Conservation (phyloP, 2,329 filamentous ascomycete species). For the Phoma sp. region DNA sequence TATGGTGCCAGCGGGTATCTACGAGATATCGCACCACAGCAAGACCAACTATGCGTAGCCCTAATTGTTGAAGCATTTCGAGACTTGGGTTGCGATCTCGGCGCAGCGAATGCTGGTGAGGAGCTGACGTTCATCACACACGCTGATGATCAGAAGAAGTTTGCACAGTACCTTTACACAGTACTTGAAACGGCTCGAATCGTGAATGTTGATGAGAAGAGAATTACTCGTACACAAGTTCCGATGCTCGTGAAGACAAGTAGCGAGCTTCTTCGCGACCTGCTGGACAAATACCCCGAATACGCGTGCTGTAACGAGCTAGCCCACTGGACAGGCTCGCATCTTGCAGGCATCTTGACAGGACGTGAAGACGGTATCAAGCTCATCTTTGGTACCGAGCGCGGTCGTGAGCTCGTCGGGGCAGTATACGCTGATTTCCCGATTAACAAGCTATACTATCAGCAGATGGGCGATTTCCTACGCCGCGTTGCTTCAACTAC, state of each 20-base stretch:
- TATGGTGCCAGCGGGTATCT: slow-evolving; percentile 6
- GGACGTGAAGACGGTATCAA: slow-evolving; percentile 49
- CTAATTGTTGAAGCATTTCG: slow-evolving; percentile 39
- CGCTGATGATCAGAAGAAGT: slow-evolving; percentile 14
- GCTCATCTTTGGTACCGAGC: slow-evolving; percentile 49
- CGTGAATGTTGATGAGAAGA: neutral
- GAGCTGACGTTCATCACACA: slow-evolving; percentile 14
- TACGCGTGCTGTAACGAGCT: slow-evolving; percentile 45
- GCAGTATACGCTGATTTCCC: slow-evolving; percentile 5
- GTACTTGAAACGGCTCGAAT: slow-evolving; percentile 24
- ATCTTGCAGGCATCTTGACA: slow-evolving; percentile 47
- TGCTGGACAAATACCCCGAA: slow-evolving; percentile 40
- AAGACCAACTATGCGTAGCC: slow-evolving; percentile 30
- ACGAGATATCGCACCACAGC: slow-evolving; percentile 24
- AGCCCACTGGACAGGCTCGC: slow-evolving; percentile 38
- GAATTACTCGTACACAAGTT: slow-evolving; percentile 6
- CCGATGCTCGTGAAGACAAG: neutral
- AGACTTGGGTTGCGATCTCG: slow-evolving; percentile 25
- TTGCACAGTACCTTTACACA: slow-evolving; percentile 24
- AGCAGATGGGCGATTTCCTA: slow-evolving; percentile 26
- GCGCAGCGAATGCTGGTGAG: slow-evolving; percentile 4
- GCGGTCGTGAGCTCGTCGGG: slow-evolving; percentile 2
- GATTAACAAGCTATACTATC: slow-evolving; percentile 14
- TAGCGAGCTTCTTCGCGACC: slow-evolving; percentile 29
- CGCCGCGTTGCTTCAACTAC: neutral